Evolutionary conservation across 108 stramenopile species (phyloP).

Genomic region (Epithemia pelagica): DNA sequence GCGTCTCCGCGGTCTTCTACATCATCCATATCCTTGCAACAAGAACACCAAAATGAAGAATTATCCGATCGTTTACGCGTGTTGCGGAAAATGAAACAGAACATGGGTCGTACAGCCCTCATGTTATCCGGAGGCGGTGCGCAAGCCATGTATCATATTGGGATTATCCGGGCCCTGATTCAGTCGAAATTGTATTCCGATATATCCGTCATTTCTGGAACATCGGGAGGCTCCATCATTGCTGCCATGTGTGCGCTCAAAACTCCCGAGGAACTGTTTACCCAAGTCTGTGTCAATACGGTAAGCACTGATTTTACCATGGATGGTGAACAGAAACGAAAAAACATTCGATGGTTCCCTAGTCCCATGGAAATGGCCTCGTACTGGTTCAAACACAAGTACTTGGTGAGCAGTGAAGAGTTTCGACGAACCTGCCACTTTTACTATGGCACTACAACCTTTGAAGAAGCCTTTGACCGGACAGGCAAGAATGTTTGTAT

Average conservation of each 20-base stretch:
- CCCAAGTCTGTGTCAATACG: constrained; percentile 69
- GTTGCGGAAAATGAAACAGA: constrained; percentile 78
- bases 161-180: constrained; percentile 79
- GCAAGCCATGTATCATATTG: constrained; percentile 91
- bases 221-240: constrained; percentile 82
- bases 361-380: constrained; percentile 61
- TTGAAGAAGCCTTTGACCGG: constrained; percentile 87
- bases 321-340: constrained; percentile 70
- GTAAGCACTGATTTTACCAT: constrained; percentile 77
- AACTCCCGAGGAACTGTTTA: constrained; percentile 63
- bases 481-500: constrained; percentile 92
- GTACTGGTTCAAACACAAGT: constrained; percentile 67
- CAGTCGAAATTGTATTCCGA: constrained; percentile 70
- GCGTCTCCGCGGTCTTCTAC: not conserved
- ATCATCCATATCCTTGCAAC: not conserved
- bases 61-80: constrained; percentile 54
- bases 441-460: constrained; percentile 80
- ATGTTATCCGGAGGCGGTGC: constrained; percentile 91
- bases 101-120: constrained; percentile 84
- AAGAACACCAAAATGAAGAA: constrained; percentile 16
- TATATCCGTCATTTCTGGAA: constrained; percentile 83
- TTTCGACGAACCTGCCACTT: constrained; percentile 74
- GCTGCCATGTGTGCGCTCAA: constrained; percentile 89
- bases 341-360: constrained; percentile 88
- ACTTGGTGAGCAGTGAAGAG: constrained; percentile 73